A percentile compares a stretch with the other conserved stretches of the same genome.
These are phyloP conservation scores for Mytilinidion resinicola DNA, from an alignment of 495 filamentous ascomycete genomes.

Conservation along the genomic window DNA sequence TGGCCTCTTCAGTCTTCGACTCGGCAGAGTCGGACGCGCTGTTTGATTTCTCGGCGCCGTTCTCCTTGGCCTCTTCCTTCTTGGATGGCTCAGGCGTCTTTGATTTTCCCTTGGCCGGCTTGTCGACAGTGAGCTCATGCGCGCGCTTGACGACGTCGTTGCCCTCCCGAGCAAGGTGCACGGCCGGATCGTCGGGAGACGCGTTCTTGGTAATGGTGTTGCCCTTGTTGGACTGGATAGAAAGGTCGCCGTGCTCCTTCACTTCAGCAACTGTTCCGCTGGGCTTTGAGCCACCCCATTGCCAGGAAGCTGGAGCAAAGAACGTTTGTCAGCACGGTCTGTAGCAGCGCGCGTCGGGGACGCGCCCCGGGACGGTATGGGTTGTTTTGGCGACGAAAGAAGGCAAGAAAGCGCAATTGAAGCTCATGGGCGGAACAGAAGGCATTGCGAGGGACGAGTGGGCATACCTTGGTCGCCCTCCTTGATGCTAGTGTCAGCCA, in stretches of 20 bases:
- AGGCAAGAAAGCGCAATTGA: background rate
- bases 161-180: constrained; percentile 49
- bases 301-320: constrained; percentile 48
- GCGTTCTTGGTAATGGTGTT: constrained; percentile 59
- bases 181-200: constrained; percentile 51
- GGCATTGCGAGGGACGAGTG: background rate
- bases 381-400: background rate
- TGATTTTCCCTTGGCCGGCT: constrained; percentile 22
- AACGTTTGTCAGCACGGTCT: constrained; percentile 2
- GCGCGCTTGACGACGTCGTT: constrained; percentile 61
- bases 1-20: constrained; percentile 20
- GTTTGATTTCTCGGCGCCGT: constrained; percentile 17
- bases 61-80: constrained; percentile 30
- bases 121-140: constrained; percentile 43
- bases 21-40: constrained; percentile 2
- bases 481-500: constrained; percentile 38
- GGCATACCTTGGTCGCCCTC: constrained; percentile 43
- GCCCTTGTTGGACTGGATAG: constrained; percentile 52
- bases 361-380: constrained; percentile 9
- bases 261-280: constrained; percentile 53
- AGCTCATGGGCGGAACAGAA: background rate
- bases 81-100: constrained; percentile 30
- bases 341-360: constrained; percentile 6
- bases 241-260: constrained; percentile 49
- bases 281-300: constrained; percentile 48